These are phyloP conservation scores for Citeromyces hawaiiensis DNA, from an alignment of 1,139 yeast species.

Conservation along the genomic window DNA sequence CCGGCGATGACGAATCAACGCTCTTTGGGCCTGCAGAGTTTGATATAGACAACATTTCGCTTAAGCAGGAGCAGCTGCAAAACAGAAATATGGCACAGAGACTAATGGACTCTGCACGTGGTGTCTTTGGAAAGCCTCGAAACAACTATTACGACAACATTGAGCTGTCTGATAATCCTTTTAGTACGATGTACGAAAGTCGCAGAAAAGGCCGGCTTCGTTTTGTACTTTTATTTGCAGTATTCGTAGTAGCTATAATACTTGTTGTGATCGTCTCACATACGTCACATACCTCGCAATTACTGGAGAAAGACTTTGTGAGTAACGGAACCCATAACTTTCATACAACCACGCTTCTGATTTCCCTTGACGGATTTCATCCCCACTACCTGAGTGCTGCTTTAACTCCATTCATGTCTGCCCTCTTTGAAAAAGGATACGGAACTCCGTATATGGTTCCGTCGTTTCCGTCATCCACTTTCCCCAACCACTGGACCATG, in stretches of 20 bases:
- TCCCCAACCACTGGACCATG: conserved; percentile 87
- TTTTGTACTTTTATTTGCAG: too few relatives aligned
- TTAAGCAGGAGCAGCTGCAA: conserved; percentile 10
- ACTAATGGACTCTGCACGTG: conserved; percentile 2
- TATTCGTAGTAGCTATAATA: background rate
- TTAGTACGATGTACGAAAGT: conserved; percentile 7
- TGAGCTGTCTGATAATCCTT: background rate
- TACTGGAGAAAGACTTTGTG: conserved; percentile 19
- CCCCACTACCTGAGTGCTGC: conserved; percentile 69
- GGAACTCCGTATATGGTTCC: conserved; percentile 82
- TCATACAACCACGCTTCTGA: conserved; percentile 62
- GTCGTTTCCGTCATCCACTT: conserved; percentile 79
- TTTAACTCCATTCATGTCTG: conserved; percentile 60
- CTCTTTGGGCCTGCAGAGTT: conserved; percentile 3
- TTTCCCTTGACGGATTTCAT: conserved; percentile 82
- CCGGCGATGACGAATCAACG: conserved; percentile 19
- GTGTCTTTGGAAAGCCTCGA: background rate
- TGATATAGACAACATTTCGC: conserved; percentile 10
- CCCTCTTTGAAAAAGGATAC: conserved; percentile 35
- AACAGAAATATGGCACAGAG: conserved; percentile 5
- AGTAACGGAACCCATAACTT: conserved; percentile 64
- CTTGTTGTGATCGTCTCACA: background rate
- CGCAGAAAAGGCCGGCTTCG: background rate
- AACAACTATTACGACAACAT: background rate
- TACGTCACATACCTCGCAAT: background rate